Evolutionary conservation across 2,329 filamentous ascomycete species (phyloP), one percentile per base, ranked within the genome.

Genomic region (Neofusicoccum umdonicola): DNA sequence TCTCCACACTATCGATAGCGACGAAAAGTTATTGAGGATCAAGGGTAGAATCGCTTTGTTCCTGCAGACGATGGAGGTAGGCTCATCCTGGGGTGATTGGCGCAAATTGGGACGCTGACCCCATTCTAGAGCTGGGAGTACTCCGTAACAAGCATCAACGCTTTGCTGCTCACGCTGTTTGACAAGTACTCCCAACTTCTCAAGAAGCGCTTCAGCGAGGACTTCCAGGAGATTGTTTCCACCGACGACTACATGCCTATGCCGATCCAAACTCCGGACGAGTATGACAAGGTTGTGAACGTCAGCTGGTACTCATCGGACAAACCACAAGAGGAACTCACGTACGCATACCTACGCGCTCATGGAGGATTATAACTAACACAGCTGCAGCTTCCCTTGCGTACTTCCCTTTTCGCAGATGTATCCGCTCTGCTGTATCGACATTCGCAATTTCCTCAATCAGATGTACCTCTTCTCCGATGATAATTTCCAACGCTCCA

Each of bases 201-300:
- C 64, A 97, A 97, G 79, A 88, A 87, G 66, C 87, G 93, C 51
- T 99, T 98, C 73, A 96, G 92, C 74, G 91, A 96, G 69, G 94
- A 98, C 77, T 99, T 99, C 74, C 90, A 96, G 75, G 94, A 98
- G 80, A 89, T 90, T 69, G 87, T 90, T 27, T 83, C 91, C n/a
- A 97, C 92, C 0, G 95, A 99, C 75, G 95, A 99, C 77, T 99
- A 99, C 78, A 99, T 99, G 94, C 96, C 95, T 2, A 98, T 99
- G 95, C 91, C 92, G 1, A 96, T 98, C 75, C 92, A 93, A 71
- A 93, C 90, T 19, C 79, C 85, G 15, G 93, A 97, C 71, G 93
- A 98, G 73, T 98, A 96, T 74, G 92, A 96, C 71, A 97, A 97
- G 72, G 94, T 99, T 41, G 87, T 97, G 68, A 95, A 93, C 67